phyloP scores from a whole-genome alignment of 2,329 filamentous ascomycete genomes.

The Botryotinia convoluta region DNA sequence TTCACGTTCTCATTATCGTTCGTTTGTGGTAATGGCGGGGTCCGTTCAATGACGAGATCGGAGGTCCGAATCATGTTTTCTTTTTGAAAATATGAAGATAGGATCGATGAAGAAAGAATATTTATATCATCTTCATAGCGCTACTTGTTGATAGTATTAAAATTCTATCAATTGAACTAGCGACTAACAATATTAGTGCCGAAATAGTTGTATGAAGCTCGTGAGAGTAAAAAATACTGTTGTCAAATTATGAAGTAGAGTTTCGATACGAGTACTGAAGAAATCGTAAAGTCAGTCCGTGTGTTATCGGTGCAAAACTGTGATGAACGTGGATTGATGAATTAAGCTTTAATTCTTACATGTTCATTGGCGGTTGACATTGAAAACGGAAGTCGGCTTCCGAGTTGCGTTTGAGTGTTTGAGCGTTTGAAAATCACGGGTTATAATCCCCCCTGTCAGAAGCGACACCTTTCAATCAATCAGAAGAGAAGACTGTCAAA shows the following conservation, averaged over 20 bases:
- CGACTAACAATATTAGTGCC: neutral
- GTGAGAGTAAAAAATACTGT: neutral
- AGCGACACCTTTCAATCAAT: neutral
- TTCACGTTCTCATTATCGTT: neutral
- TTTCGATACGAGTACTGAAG: neutral
- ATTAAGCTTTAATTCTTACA: neutral
- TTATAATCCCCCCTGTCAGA: neutral
- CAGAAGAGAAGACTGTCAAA: neutral
- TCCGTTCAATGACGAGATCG: neutral
- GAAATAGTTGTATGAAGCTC: neutral
- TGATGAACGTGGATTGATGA: neutral
- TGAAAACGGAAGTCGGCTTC: neutral
- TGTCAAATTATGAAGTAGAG: neutral
- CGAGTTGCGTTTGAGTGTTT: neutral
- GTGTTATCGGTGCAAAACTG: neutral
- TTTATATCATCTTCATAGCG: neutral
- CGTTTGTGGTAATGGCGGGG: neutral
- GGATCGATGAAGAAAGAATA: neutral
- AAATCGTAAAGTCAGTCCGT: neutral
- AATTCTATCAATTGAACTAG: neutral
- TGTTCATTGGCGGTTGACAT: neutral
- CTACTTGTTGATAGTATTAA: neutral
- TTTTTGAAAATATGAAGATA: neutral
- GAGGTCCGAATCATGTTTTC: slow-evolving; percentile 2
- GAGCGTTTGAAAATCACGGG: neutral